Percentiles rank a stretch among this genome's conserved stretches.
Evolutionary conservation across 306 rosid genomes (phyloP).

Genomic region (Arachis stenosperma): DNA sequence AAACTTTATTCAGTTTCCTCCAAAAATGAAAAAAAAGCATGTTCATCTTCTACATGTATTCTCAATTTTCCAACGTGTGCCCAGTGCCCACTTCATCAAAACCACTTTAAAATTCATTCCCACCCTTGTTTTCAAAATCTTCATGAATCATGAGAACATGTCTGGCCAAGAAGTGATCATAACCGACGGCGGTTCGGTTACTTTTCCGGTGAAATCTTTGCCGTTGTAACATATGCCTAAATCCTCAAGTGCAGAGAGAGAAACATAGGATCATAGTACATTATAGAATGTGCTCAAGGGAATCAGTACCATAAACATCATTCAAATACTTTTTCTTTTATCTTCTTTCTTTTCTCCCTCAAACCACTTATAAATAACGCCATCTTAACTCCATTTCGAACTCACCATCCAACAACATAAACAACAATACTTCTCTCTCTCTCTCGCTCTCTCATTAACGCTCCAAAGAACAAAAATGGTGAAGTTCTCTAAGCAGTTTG

Average conservation of each 20-base stretch:
- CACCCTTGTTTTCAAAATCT: conserved; percentile 54
- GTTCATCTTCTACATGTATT: conserved; percentile 27
- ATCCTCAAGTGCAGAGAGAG: conserved; percentile 59
- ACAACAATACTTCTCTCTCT: conserved; percentile 17
- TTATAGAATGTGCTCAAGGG: conserved; percentile 94
- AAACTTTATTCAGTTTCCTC: conserved; percentile 23
- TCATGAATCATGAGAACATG: conserved; percentile 42
- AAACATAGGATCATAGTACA: conserved; percentile 78
- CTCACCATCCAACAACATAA: conserved; percentile 45
- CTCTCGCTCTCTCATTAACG: conserved; percentile 18
- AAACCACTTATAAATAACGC: conserved; percentile 60
- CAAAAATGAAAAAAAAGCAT: conserved; percentile 38
- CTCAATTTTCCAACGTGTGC: conserved; percentile 34
- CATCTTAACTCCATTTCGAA: conserved; percentile 57
- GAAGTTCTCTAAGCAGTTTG: conserved; percentile 90
- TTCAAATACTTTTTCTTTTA: conserved; percentile 25
- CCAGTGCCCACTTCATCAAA: conserved; percentile 15
- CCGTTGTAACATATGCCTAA: conserved; percentile 39
- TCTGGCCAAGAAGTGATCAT: conserved; percentile 53
- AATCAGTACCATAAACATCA: conserved; percentile 58
- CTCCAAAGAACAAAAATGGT: conserved; percentile 57
- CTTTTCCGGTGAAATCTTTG: conserved; percentile 54
- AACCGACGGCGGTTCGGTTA: conserved; percentile 52
- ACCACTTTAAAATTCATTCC: conserved; percentile 53
- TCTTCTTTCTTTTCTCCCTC: not conserved